These are phyloP conservation scores for Ascochyta koolunga DNA, from an alignment of 2,329 filamentous ascomycete genomes.

Conservation along the genomic window DNA sequence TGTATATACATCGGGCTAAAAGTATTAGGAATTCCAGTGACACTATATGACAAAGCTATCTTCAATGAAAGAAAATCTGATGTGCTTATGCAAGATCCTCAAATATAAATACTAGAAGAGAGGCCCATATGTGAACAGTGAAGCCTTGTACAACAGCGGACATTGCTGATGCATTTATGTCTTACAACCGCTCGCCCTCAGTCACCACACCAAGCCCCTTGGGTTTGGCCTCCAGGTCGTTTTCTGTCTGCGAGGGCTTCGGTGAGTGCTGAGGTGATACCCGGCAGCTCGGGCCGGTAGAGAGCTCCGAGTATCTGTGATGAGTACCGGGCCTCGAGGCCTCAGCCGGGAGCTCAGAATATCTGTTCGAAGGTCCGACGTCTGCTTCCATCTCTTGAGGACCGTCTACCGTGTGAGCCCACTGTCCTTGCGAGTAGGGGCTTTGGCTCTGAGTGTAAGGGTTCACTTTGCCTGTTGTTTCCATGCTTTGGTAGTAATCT, in stretches of 20 bases:
- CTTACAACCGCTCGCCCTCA: not conserved
- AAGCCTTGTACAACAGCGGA: not conserved
- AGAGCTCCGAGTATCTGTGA: slow-evolving; percentile 30
- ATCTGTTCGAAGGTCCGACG: slow-evolving; percentile 16
- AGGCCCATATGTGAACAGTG: not conserved
- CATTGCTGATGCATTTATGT: not conserved
- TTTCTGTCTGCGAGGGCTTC: slow-evolving; percentile 19
- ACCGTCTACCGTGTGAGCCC: slow-evolving; percentile 20
- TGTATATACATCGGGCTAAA: no score
- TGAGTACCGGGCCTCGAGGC: slow-evolving; percentile 7
- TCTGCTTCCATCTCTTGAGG: slow-evolving; percentile 30
- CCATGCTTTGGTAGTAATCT: slow-evolving; percentile 20
- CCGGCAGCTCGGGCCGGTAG: slow-evolving; percentile 25
- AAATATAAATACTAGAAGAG: slow-evolving; percentile 4
- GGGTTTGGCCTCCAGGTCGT: slow-evolving; percentile 17
- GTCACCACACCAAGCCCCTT: slow-evolving; percentile 20
- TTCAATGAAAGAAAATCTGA: not conserved
- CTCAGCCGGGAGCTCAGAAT: slow-evolving; percentile 34
- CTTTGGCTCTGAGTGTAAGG: slow-evolving; percentile 13
- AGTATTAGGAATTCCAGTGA: not conserved
- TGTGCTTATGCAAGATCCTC: not conserved
- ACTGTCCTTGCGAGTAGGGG: slow-evolving; percentile 19
- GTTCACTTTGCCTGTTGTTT: slow-evolving; percentile 16
- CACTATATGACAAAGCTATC: not conserved
- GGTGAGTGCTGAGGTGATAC: slow-evolving; percentile 30